Evolutionary conservation across 2,329 filamentous ascomycete genomes (phyloP).

Genomic region (Aureobasidium sp.): DNA sequence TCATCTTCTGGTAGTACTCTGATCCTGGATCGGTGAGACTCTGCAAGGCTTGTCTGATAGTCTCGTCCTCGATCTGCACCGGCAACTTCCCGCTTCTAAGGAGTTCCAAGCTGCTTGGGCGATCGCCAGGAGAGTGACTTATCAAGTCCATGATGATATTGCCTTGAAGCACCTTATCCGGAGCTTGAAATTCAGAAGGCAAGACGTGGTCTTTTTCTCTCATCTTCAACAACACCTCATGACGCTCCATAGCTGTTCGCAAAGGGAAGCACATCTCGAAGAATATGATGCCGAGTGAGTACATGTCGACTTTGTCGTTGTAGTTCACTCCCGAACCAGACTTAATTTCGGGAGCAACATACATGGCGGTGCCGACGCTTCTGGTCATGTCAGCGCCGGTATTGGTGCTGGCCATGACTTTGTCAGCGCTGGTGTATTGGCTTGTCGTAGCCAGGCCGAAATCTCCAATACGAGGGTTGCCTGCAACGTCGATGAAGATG

Average conservation of each 20-base stretch:
- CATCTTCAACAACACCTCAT: conserved; percentile 60
- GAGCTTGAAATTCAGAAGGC: conserved; percentile 64
- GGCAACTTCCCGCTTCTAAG: conserved; percentile 81
- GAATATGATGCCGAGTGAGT: conserved; percentile 92
- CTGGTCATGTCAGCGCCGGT: conserved; percentile 57
- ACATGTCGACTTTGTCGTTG: conserved; percentile 97
- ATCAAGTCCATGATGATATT: conserved; percentile 75
- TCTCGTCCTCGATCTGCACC: conserved; percentile 87
- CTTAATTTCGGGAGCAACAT: conserved; percentile 86
- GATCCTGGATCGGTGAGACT: conserved; percentile 76
- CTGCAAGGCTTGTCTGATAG: conserved; percentile 73
- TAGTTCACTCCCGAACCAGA: conserved; percentile 65
- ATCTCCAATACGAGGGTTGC: conserved; percentile 92
- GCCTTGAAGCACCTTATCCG: conserved; percentile 62
- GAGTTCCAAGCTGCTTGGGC: conserved; percentile 76
- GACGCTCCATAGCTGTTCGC: conserved; percentile 56
- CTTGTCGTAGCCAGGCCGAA: conserved; percentile 91
- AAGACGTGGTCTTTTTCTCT: conserved; percentile 61
- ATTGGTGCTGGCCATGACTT: conserved; percentile 31
- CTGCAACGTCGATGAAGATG: conserved; percentile 85
- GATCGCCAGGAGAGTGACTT: conserved; percentile 71
- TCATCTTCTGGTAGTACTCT: conserved; percentile 82
- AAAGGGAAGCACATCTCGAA: conserved; percentile 85
- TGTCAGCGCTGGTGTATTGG: conserved; percentile 59
- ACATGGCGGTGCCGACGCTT: conserved; percentile 72